phyloP scores from a whole-genome alignment of 208 protist species.

The Kentomonas sorsogonicus region DNA sequence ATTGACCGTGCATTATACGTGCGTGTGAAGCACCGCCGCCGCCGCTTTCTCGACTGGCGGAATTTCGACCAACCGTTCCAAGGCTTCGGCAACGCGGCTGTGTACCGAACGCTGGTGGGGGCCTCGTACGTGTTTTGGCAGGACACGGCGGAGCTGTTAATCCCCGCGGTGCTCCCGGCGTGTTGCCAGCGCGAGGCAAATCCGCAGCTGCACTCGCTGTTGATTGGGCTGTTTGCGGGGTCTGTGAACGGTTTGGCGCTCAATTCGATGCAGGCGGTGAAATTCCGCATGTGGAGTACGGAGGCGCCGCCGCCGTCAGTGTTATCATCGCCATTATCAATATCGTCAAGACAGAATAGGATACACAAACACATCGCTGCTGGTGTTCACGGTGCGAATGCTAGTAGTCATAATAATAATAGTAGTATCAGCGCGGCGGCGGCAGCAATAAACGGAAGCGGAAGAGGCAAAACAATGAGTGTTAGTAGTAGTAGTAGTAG shows the following conservation, averaged over 20 bases:
- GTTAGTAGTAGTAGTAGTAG: no score
- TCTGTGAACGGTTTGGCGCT: constrained; percentile 74
- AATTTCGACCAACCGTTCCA: constrained; percentile 91
- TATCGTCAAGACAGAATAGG: no score
- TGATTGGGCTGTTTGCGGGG: constrained; percentile 71
- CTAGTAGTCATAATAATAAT: no score
- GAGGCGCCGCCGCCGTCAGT: constrained; percentile 33
- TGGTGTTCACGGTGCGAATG: no score
- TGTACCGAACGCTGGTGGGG: constrained; percentile 82
- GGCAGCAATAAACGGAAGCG: no score
- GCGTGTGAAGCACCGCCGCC: constrained; percentile 66
- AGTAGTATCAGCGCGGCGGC: no score
- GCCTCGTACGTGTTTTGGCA: constrained; percentile 90
- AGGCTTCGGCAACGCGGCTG: constrained; percentile 83
- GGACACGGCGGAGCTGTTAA: constrained; percentile 64
- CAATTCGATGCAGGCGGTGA: constrained; percentile 83
- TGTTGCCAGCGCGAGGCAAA: constrained; percentile 36
- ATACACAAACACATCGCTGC: no score
- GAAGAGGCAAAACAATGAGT: no score
- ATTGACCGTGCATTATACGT: constrained; percentile 89
- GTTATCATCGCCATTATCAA: no score
- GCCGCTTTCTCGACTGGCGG: constrained; percentile 64
- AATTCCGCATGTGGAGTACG: constrained; percentile 88
- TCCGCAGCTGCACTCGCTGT: constrained; percentile 66
- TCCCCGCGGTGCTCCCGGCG: constrained; percentile 40